Conservation (phyloP, 2,329 filamentous ascomycete species). For the Botrytis medusae region DNA sequence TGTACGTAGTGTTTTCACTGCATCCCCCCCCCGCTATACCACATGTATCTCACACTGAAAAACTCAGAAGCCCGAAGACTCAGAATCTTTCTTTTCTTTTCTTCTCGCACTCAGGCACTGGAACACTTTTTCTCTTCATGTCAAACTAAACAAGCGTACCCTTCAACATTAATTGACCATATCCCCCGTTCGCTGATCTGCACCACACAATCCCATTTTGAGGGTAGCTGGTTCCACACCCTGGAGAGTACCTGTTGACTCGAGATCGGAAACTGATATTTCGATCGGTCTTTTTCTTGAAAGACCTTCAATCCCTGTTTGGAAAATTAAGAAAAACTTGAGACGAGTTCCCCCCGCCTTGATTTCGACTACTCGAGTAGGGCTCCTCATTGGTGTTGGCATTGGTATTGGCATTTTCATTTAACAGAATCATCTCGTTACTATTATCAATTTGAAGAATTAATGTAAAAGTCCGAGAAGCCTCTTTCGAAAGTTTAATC, state of each 20-base stretch:
- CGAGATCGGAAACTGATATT: conserved; percentile 16
- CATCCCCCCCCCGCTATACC: background rate
- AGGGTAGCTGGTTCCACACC: conserved; percentile 2
- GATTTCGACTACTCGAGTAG: conserved; percentile 6
- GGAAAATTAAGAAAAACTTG: background rate
- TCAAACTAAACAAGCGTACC: conserved; percentile 14
- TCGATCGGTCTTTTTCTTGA: background rate
- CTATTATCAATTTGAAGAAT: background rate
- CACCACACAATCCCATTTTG: background rate
- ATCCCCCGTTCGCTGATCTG: conserved; percentile 10
- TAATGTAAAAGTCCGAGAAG: conserved; percentile 5
- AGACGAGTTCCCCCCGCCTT: conserved; percentile 6
- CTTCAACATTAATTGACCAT: background rate
- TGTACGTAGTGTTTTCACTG: background rate
- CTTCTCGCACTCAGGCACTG: background rate
- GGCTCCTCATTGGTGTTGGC: conserved; percentile 6
- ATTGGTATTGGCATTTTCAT: background rate
- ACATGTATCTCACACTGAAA: background rate
- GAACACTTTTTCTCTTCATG: background rate
- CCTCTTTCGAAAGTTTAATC: background rate
- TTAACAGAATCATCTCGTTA: background rate
- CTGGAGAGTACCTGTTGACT: background rate
- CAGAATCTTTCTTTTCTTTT: background rate
- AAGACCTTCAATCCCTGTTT: conserved; percentile 1
- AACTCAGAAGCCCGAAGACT: background rate